Evolutionary conservation across 192 early-diverging fungal species (phyloP), one percentile per base, ranked within the genome.

Genomic region (Coemansia sp.): DNA sequence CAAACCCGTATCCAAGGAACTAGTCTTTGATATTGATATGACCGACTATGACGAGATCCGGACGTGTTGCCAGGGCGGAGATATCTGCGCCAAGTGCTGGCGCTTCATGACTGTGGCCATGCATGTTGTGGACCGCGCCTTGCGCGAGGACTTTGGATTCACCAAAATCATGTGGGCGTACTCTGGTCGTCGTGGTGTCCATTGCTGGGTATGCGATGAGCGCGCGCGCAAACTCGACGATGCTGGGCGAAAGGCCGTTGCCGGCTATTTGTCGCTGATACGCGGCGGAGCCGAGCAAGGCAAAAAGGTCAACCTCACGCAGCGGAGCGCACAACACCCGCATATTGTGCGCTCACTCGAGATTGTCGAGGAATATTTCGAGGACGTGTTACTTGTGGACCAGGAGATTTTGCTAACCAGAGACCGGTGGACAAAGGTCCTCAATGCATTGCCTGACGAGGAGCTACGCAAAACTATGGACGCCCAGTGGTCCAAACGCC

Each of bases 21-120:
- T 99, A 44, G 93, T 99, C 34, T 96, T 99, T 88, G 97, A 99
- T 91, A 97, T 99, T 68, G 97, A 99, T 87, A 95, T 99, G 95
- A 97, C 96, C 1, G 97, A 99, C 81, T 99, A 99, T 72, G 97
- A 99, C 78, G 96, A 97, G 38, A 88, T 99, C 51, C 88, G 97
- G 49, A 97, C 95, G 8, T 99, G 97, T 76, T 98, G 96, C 86
- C 89, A 75, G 72, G 95, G 94, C 68, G 97, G 90, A 18, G 85
- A 89, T 71, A 91, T 98, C 29, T 98, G 97, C 71, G 59, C 27
- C 12, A 94, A 90, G 78, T 98, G 97, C 80, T 98, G 97, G 97
- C 80, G 89, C 66, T 96, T 97, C 52, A 96, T 98, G 95, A 92
- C 89, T 0, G 82, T 97, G 31, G 89, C 96, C 16, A 95, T 97